A percentile compares a stretch with the other conserved stretches of the same genome.
Conservation (phyloP, 23 red algal genomes). For the Gracilaria gracilis region DNA sequence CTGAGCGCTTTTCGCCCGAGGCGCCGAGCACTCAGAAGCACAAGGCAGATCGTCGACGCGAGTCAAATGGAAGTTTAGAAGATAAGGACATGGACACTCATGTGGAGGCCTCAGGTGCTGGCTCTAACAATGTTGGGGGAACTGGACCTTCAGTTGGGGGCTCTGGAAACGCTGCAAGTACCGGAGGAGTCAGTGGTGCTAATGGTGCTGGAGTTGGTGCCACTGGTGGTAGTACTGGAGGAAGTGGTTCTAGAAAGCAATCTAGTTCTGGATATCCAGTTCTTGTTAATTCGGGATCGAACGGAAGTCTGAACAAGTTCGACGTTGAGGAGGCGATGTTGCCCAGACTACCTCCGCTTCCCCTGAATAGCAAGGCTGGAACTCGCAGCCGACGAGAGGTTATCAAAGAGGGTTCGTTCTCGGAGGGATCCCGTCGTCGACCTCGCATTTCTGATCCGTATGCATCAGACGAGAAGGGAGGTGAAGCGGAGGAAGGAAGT, state of each 20-base stretch:
- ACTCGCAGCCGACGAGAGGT: constrained; percentile 5
- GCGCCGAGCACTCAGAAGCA: background rate
- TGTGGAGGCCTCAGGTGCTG: background rate
- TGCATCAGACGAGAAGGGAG: constrained; percentile 23
- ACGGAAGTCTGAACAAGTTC: constrained; percentile 32
- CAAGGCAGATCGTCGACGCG: background rate
- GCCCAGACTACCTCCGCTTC: constrained; percentile 22
- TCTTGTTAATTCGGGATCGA: constrained; percentile 13
- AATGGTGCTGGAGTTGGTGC: background rate
- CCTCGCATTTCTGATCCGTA: background rate
- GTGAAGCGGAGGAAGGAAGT: background rate
- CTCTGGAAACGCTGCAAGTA: background rate
- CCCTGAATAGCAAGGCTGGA: constrained; percentile 2
- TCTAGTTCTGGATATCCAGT: constrained; percentile 3
- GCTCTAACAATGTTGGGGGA: background rate
- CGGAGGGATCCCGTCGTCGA: constrained; percentile 6
- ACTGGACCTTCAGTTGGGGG: background rate
- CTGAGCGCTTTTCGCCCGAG: background rate
- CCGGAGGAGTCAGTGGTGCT: background rate
- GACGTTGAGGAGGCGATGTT: constrained; percentile 34
- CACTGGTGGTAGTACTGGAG: background rate
- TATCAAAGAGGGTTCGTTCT: constrained; percentile 10
- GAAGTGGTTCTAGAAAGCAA: background rate
- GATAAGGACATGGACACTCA: background rate
- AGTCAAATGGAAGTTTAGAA: constrained; percentile 20